Base-by-base conservation (phyloP, 2,329 filamentous ascomycete genomes). In the Ophiocordyceps unilateralis region DNA sequence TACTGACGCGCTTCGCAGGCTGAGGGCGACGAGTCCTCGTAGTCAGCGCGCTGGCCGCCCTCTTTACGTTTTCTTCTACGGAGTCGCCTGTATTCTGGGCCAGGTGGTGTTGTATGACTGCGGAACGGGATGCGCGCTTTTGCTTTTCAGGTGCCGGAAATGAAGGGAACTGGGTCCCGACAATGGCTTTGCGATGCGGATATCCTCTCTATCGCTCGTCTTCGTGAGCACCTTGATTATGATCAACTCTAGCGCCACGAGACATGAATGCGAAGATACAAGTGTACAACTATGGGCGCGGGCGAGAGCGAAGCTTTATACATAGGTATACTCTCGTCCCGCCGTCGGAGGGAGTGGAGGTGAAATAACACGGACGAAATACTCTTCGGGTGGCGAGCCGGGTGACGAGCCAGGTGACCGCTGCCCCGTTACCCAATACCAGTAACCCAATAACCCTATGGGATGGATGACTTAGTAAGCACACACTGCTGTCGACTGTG, bases 1-100 rank as follows among this genome's bases (percentile, higher is more conserved):
- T 48, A 34, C 60, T 63, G 56, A 60, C 50, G 41, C 47, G 26
- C 5, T 22, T 45, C 45, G 45, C 60, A 78, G 71, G 72, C 73
- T 58, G 70, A 67, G 47, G 73, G 67, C 53, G 73, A 74, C 47
- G 76, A 80, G 55, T 67, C 64, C 39, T 60, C 62, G 42, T 67
- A 55, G 49, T 39, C 41, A 39, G 38, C 38, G 12, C 15, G 19
- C n/a, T 10, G 12, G 19, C 17, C 14, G 15, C 6, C 19, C 41
- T 23, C n/a, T 41, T 46, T 47, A 32, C 23, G 20, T 36, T 43
- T 19, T 5, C 26, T 17, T 37, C n/a, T 51, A 51, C 48, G 51
- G 52, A 56, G 56, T 30, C 41, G 51, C 51, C 57, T 59, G 50
- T 60, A 55, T 56, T 57, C 52, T 58, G 58, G 60, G 59, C 53